Evolutionary conservation across 2,329 filamentous ascomycete genomes (phyloP).

Genomic region (Pestalotiopsis sp.): DNA sequence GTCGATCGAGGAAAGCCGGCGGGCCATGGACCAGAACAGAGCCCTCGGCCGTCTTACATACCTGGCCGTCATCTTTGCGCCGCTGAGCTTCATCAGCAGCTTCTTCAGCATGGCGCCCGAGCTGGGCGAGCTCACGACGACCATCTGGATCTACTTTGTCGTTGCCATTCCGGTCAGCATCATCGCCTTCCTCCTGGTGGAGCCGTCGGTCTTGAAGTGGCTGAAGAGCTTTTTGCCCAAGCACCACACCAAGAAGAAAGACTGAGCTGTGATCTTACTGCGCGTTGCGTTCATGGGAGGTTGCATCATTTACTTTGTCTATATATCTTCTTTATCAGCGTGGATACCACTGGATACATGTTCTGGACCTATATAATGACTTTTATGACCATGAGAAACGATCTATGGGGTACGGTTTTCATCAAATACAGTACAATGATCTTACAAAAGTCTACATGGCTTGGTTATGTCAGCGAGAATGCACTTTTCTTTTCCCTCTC

Average conservation of each 20-base stretch:
- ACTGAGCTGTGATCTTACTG: not conserved
- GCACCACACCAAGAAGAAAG: not conserved
- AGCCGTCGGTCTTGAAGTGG: not conserved
- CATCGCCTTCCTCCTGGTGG: constrained; percentile 19
- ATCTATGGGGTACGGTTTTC: not conserved
- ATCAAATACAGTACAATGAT: not conserved
- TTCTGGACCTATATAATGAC: not conserved
- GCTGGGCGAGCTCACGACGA: constrained; percentile 18
- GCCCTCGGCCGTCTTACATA: constrained; percentile 24
- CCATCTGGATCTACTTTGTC: constrained; percentile 27
- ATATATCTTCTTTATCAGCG: not conserved
- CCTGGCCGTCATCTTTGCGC: constrained; percentile 27
- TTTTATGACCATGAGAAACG: not conserved
- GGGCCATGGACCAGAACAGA: constrained; percentile 25
- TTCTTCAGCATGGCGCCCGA: constrained; percentile 28
- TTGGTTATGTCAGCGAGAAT: too few relatives aligned
- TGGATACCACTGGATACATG: not conserved
- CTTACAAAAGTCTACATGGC: too few relatives aligned
- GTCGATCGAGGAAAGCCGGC: constrained; percentile 26
- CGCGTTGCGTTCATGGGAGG: not conserved
- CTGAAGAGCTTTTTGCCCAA: not conserved
- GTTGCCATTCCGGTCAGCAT: constrained; percentile 25
- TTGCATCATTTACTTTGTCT: not conserved
- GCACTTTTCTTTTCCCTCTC: too few relatives aligned
- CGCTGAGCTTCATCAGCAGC: constrained; percentile 26